A percentile compares a stretch with the other conserved stretches of the same genome.
phyloP scores from a whole-genome alignment of 768 basidiomycete species.

The Candolleomyces aberdarensis region DNA sequence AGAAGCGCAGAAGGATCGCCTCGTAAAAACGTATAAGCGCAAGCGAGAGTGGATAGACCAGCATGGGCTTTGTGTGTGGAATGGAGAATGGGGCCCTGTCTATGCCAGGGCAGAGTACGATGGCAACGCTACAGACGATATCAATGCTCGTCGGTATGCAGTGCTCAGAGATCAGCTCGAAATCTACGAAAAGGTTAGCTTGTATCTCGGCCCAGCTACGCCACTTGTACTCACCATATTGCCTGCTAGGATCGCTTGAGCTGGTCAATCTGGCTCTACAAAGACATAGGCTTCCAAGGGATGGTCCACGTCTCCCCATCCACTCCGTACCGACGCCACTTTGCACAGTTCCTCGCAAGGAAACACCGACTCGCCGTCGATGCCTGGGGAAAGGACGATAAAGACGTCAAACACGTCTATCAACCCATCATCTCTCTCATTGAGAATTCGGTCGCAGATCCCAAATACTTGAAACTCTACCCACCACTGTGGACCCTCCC shows the following conservation, averaged over 20 bases:
- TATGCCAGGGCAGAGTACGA: slow-evolving; percentile 63
- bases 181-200: slow-evolving; percentile 60
- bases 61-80: slow-evolving; percentile 66
- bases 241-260: slow-evolving; percentile 50
- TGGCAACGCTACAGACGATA: slow-evolving; percentile 59
- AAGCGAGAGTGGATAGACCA: slow-evolving; percentile 77
- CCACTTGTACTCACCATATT: background rate
- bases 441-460: slow-evolving; percentile 44
- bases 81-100: slow-evolving; percentile 84
- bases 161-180: slow-evolving; percentile 72
- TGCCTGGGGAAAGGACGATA: slow-evolving; percentile 73
- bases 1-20: slow-evolving; percentile 46
- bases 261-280: slow-evolving; percentile 89
- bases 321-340: slow-evolving; percentile 67
- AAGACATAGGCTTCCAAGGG: slow-evolving; percentile 79
- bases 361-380: slow-evolving; percentile 77
- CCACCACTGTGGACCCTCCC: slow-evolving; percentile 61
- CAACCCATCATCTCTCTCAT: slow-evolving; percentile 63
- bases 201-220: background rate
- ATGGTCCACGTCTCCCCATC: slow-evolving; percentile 71
- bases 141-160: slow-evolving; percentile 60
- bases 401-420: slow-evolving; percentile 55
- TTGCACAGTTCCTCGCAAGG: slow-evolving; percentile 64
- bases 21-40: slow-evolving; percentile 58
- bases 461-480: slow-evolving; percentile 50